phyloP scores from a whole-genome alignment of 129 eudicot species.

The Tanacetum coccineum region DNA sequence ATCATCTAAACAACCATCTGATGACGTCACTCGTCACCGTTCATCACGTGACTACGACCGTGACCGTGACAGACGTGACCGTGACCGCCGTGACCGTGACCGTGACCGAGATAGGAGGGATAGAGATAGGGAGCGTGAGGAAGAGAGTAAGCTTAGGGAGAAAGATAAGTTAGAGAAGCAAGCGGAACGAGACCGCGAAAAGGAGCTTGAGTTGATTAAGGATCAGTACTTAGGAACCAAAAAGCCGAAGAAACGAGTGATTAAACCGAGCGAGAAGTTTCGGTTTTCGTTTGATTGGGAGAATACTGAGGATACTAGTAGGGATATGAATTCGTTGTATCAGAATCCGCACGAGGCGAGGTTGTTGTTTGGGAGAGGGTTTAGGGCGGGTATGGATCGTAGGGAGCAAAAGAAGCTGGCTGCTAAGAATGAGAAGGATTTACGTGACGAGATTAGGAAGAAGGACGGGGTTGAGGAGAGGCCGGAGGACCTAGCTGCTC shows the following conservation, averaged over 20 bases:
- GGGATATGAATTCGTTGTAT: no score
- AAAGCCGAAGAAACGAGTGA: constrained; percentile 53
- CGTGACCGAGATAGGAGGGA: constrained; percentile 40
- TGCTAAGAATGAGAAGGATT: constrained; percentile 48
- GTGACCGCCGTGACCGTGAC: no score
- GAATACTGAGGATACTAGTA: constrained; percentile 61
- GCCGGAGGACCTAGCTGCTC: constrained; percentile 45
- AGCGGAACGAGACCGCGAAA: constrained; percentile 44
- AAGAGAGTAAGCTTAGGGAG: constrained; percentile 43
- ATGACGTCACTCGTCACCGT: constrained; percentile 30
- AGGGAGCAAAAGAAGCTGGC: constrained; percentile 63
- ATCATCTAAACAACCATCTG: constrained; percentile 30
- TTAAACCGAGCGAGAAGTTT: constrained; percentile 64
- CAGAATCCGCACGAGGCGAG: constrained; percentile 59
- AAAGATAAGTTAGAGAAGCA: constrained; percentile 34
- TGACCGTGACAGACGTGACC: no score
- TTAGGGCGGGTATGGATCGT: constrained; percentile 58
- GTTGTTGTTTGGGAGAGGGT: constrained; percentile 51
- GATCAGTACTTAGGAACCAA: constrained; percentile 53
- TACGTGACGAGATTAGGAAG: constrained; percentile 52
- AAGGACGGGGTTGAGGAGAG: no score
- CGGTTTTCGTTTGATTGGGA: constrained; percentile 60
- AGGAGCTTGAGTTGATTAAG: constrained; percentile 52
- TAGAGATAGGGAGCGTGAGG: constrained; percentile 44
- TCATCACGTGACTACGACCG: constrained; percentile 28